A percentile compares a stretch with the other conserved stretches of the same genome.
Conservation (phyloP, 2,329 filamentous ascomycete genomes). For the Curvularia sp. region DNA sequence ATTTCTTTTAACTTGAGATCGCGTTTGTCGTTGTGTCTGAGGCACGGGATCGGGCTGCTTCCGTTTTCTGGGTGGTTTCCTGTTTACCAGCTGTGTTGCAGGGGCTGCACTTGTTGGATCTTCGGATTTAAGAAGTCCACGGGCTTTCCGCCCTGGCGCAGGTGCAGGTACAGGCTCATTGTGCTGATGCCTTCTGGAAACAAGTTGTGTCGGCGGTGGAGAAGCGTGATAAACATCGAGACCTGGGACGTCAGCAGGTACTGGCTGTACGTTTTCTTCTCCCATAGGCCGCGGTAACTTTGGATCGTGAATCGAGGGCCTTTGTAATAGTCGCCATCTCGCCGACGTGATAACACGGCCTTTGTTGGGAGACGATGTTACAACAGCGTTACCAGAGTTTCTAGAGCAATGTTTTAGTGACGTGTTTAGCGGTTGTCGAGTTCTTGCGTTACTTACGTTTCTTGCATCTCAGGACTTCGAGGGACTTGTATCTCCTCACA, state of each 20-base stretch:
- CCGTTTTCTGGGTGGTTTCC: conserved; percentile 8
- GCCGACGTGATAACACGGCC: conserved; percentile 22
- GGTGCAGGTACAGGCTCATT: neutral
- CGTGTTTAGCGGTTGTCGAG: neutral
- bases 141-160: neutral
- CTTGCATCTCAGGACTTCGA: conserved; percentile 1
- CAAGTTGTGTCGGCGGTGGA: conserved; percentile 10
- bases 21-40: conserved; percentile 13
- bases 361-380: conserved; percentile 13
- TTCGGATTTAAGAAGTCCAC: neutral
- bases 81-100: conserved; percentile 14
- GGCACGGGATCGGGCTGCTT: conserved; percentile 10
- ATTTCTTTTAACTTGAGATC: conserved; percentile 19
- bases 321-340: conserved; percentile 27
- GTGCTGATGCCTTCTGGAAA: neutral
- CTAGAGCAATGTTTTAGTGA: conserved; percentile 12
- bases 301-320: conserved; percentile 29
- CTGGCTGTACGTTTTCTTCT: neutral
- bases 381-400: neutral
- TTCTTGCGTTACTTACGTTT: conserved; percentile 5
- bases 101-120: neutral
- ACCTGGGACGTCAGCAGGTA: neutral
- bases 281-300: conserved; percentile 12
- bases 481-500: conserved; percentile 12
- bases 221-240: neutral